A percentile compares a stretch with the other conserved stretches of the same genome.
phyloP scores from a whole-genome alignment of 441 rosid species.

The Euphorbia corollata region DNA sequence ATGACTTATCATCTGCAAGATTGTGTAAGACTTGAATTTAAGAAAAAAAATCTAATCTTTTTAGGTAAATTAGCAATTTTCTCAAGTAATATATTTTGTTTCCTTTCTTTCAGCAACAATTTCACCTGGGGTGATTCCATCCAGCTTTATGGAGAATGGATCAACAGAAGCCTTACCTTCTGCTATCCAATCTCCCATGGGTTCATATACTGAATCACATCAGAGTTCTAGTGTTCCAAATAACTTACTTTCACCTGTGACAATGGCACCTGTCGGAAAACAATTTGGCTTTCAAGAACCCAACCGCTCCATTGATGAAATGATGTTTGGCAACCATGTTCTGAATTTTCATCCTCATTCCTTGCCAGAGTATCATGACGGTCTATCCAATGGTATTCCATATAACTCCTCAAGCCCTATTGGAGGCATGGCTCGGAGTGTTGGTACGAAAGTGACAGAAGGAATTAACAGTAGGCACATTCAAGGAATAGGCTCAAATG shows the following conservation, averaged over 20 bases:
- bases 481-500: constrained; percentile 50
- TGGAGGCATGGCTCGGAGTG: constrained; percentile 40
- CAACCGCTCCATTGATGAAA: constrained; percentile 29
- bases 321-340: constrained; percentile 32
- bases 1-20: constrained; percentile 41
- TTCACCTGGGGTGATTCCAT: constrained; percentile 30
- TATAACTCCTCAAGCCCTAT: constrained; percentile 37
- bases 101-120: constrained; percentile 25
- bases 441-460: constrained; percentile 49
- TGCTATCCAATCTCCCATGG: constrained; percentile 26
- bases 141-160: constrained; percentile 30
- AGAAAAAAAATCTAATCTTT: constrained; percentile 12
- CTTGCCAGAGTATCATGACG: constrained; percentile 48
- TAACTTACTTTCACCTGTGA: constrained; percentile 36
- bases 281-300: constrained; percentile 35
- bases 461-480: constrained; percentile 50
- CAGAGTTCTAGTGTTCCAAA: constrained; percentile 45
- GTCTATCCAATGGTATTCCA: constrained; percentile 30
- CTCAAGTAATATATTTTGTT: neutral
- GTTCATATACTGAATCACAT: constrained; percentile 35
- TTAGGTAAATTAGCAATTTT: constrained; percentile 16
- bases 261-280: constrained; percentile 35
- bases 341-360: constrained; percentile 48
- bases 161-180: constrained; percentile 32
- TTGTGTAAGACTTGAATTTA: constrained; percentile 41